phyloP scores from a whole-genome alignment of 225 moss, liverwort and hornwort species.

The Marchantia polymorpha region DNA sequence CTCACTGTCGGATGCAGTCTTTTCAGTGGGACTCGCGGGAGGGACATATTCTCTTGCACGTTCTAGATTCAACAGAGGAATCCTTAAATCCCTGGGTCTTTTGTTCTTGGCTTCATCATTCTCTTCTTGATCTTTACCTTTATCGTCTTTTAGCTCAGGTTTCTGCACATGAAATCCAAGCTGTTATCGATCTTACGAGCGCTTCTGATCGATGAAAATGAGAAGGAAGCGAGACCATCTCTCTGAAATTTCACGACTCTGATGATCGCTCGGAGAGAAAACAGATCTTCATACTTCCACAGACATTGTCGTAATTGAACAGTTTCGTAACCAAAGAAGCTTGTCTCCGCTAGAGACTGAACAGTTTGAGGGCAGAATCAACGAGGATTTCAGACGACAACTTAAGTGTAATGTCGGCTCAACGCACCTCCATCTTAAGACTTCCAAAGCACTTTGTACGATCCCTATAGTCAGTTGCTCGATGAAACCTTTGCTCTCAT shows the following conservation, averaged over 20 bases:
- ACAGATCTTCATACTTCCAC: neutral
- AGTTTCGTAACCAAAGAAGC: neutral
- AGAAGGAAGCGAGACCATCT: neutral
- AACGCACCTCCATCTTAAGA: slow-evolving; percentile 12
- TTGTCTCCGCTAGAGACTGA: too few species aligned
- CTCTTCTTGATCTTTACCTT: neutral
- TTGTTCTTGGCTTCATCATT: neutral
- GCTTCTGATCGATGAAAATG: too few species aligned
- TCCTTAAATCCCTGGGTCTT: neutral
- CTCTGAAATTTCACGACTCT: neutral
- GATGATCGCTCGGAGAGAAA: neutral
- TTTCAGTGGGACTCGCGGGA: neutral
- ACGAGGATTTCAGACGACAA: neutral
- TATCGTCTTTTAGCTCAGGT: neutral
- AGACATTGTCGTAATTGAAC: neutral
- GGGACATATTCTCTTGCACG: slow-evolving; percentile 9
- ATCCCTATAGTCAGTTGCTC: neutral
- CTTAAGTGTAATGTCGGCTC: neutral
- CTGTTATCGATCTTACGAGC: neutral
- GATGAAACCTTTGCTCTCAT: neutral
- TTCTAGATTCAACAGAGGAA: slow-evolving; percentile 15
- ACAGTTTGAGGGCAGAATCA: neutral
- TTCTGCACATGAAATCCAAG: neutral
- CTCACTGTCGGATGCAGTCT: slow-evolving; percentile 30
- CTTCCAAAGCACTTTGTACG: too few species aligned